Evolutionary conservation across 208 protist species (phyloP).

Genomic region (Trypanosoma boissoni): DNA sequence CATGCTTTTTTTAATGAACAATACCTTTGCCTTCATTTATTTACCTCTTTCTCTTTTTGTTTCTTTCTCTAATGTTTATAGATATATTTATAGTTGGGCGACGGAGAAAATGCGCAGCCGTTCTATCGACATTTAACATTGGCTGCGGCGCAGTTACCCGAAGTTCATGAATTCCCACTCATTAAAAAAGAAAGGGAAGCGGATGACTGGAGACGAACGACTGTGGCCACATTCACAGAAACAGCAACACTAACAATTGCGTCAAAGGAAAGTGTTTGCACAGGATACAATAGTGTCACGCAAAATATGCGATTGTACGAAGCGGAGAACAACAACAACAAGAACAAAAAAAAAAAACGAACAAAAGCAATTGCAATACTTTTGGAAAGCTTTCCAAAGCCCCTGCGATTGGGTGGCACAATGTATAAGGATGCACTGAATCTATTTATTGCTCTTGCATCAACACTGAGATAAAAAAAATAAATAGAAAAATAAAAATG

Average conservation of each 20-base stretch:
- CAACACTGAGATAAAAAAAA: slow-evolving; percentile 31
- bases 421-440: slow-evolving; percentile 56
- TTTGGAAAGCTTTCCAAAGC: slow-evolving; percentile 38
- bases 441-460: slow-evolving; percentile 46
- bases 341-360: slow-evolving; percentile 27
- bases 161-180: too few species aligned
- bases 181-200: too few species aligned
- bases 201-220: too few species aligned
- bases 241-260: neutral
- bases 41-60: neutral
- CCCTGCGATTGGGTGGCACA: slow-evolving; percentile 47
- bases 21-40: neutral
- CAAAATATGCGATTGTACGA: slow-evolving; percentile 20
- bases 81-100: neutral
- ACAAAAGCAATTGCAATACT: slow-evolving; percentile 31
- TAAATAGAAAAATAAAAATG: too few species aligned
- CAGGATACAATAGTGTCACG: too few species aligned
- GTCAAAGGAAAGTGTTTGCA: neutral
- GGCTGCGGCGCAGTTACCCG: too few species aligned
- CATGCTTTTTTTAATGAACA: neutral
- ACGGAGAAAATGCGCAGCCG: neutral
- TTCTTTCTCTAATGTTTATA: neutral
- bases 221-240: too few species aligned
- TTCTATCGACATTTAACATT: too few species aligned
- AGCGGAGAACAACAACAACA: too few species aligned